Conservation (phyloP, 148 eudicot species). For the Suaeda aralocaspica region DNA sequence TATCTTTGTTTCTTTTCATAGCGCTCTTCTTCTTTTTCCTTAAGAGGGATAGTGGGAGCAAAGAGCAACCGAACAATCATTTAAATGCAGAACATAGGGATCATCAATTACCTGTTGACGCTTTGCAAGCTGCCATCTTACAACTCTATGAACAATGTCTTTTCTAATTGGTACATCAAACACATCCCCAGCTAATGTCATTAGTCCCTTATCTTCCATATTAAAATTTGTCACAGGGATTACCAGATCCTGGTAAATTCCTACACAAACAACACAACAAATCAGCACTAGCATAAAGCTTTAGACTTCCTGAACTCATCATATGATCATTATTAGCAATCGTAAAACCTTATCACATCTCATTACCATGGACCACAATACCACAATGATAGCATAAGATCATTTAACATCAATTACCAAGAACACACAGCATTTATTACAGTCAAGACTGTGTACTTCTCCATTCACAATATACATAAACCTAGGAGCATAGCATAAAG, state of each 20-base stretch:
- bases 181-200: conserved; percentile 90
- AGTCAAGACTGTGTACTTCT: too few relatives aligned
- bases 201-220: conserved; percentile 78
- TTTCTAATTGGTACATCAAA: conserved; percentile 96
- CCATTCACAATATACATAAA: too few relatives aligned
- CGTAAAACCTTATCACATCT: too few relatives aligned
- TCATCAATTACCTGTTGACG: conserved; percentile 75
- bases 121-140: conserved; percentile 98
- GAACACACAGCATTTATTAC: too few relatives aligned
- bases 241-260: conserved; percentile 66
- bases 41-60: background rate
- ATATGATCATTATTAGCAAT: background rate
- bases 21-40: background rate
- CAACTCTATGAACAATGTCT: conserved; percentile 94
- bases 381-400: too few relatives aligned
- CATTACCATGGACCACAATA: too few relatives aligned
- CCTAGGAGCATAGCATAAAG: too few relatives aligned
- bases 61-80: background rate
- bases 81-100: background rate
- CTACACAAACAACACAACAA: conserved; percentile 34
- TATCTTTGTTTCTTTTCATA: background rate
- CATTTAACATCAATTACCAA: too few relatives aligned
- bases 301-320: background rate
- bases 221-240: conserved; percentile 81
- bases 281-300: conserved; percentile 10